Evolutionary conservation across 2,329 filamentous ascomycete genomes (phyloP), one percentile per base, ranked within the genome.

Genomic region (Nannizziopsis arthrosporioides): DNA sequence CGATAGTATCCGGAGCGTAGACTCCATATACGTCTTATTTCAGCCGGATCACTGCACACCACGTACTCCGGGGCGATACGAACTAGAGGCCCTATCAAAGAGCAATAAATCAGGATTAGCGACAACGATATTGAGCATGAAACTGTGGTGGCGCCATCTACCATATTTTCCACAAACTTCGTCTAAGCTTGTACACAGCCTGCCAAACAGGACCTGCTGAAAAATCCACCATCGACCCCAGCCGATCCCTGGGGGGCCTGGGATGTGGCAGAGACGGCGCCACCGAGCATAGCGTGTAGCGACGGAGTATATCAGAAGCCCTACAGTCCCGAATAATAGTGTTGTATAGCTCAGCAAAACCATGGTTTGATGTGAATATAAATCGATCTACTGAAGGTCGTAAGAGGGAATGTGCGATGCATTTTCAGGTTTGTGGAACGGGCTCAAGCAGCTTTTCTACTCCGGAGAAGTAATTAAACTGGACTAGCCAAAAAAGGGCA

Each of bases 1-100:
- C 42, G 42, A 12, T 44, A 44, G 31, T 44, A 44, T 5, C 42
- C 42, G n/a, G 42, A 44, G 42, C 14, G 42, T 36, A 44, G 30
- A 19, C 42, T 36, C 42, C 42, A 44, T 30, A 44, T 44, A 11
- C 42, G 42, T 36, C 42, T n/a, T 1, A 44, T 44, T 14, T 44
- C 42, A 11, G 14, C 9, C 2, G 42, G 18, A 11, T 44, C 42
- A 22, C 42, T 19, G 14, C 42, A 44, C 9, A 44, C 42, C 2
- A 44, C 42, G 15, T 27, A 44, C 11, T 44, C 15, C 8, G 42
- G 42, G n/a, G 30, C 42, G 17, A 44, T 17, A 35, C 42, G 30
- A 32, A 17, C 42, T 18, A 44, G 42, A 10, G 42, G 42, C 6
- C 42, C 42, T 44, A 18, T 15, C 7, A 34, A 6, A 34, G 8